These are phyloP conservation scores for Pichia paraexigua DNA, from an alignment of 805 yeast genomes.

Conservation along the genomic window DNA sequence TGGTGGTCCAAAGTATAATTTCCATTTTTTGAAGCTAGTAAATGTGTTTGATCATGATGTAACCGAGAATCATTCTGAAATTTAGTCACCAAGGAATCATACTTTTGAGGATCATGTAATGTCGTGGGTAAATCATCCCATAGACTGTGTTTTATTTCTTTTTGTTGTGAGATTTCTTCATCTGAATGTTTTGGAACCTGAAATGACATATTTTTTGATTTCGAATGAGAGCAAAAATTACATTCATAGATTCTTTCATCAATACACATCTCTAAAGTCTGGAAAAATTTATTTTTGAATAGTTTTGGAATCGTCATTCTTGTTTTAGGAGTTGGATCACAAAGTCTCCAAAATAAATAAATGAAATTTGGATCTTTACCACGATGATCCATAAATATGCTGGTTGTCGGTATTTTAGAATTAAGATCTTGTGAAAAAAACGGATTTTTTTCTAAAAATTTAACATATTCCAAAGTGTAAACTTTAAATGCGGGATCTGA, in stretches of 20 bases:
- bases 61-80: not conserved
- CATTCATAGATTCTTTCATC: conserved; percentile 33
- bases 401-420: conserved; percentile 38
- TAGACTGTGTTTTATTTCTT: conserved; percentile 4
- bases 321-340: conserved; percentile 50
- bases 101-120: not conserved
- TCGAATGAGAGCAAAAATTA: conserved; percentile 17
- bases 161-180: conserved; percentile 6
- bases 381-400: conserved; percentile 27
- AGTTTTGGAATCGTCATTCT: conserved; percentile 49
- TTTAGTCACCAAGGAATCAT: not conserved
- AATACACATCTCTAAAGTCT: conserved; percentile 48
- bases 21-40: not conserved
- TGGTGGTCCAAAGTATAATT: not conserved
- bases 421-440: conserved; percentile 44
- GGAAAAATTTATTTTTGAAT: conserved; percentile 60
- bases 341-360: conserved; percentile 51
- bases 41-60: not conserved
- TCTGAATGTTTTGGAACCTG: conserved; percentile 3
- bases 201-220: conserved; percentile 6
- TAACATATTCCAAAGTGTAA: conserved; percentile 32
- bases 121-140: conserved; percentile 6
- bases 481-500: conserved; percentile 48
- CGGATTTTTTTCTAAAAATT: conserved; percentile 35
- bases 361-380: conserved; percentile 14